Percentiles rank a stretch among this genome's conserved stretches.
Conservation (phyloP, 2,329 filamentous ascomycete genomes). For the Cladophialophora yegresii region DNA sequence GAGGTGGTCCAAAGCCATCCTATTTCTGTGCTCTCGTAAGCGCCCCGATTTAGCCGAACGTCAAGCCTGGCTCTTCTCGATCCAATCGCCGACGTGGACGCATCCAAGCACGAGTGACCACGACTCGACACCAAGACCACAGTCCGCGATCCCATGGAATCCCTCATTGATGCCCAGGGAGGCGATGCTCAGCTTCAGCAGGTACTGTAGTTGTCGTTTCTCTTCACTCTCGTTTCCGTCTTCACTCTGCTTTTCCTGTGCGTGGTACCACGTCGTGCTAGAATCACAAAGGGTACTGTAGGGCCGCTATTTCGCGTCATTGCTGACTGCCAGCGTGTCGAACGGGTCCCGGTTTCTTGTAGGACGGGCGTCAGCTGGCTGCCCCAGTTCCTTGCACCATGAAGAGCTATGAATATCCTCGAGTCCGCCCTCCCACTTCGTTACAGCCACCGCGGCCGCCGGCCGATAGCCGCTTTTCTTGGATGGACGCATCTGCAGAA, state of each 20-base stretch:
- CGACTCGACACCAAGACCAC: constrained; percentile 8
- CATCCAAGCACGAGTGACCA: constrained; percentile 33
- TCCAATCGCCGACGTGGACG: constrained; percentile 30
- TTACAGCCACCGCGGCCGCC: constrained; percentile 23
- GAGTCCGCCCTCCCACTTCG: constrained; percentile 30
- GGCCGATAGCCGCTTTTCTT: constrained; percentile 26
- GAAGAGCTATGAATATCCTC: constrained; percentile 34
- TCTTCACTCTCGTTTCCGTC: constrained; percentile 10
- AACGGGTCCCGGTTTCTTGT: constrained; percentile 3
- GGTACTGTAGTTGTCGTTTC: constrained; percentile 20
- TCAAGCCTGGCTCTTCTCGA: constrained; percentile 20
- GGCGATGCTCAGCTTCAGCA: constrained; percentile 23
- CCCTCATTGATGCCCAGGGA: constrained; percentile 22
- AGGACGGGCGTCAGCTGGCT: constrained; percentile 20
- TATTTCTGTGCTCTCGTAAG: constrained; percentile 29
- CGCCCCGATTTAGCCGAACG: constrained; percentile 30
- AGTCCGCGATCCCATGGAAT: background rate
- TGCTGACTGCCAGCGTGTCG: constrained; percentile 22
- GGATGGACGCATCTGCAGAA: constrained; percentile 31
- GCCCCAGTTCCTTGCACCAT: constrained; percentile 17
- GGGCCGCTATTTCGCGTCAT: constrained; percentile 20
- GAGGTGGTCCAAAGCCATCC: background rate
- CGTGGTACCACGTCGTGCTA: constrained; percentile 8
- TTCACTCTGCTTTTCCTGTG: constrained; percentile 10
- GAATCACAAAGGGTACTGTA: constrained; percentile 1